Conservation (phyloP, 1,139 yeast species). For the Hemisphaericaspora subhashii region DNA sequence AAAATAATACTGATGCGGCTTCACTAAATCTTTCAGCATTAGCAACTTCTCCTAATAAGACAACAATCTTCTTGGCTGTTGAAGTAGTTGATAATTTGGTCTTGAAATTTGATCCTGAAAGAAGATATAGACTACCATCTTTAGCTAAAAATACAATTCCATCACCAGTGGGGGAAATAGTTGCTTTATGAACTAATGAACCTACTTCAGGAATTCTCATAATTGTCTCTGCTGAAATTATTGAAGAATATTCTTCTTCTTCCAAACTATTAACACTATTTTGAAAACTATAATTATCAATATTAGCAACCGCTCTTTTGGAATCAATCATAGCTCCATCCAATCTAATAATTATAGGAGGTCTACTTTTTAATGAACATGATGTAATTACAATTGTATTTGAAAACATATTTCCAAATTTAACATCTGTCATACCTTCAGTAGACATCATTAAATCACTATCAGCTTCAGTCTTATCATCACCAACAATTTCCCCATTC, state of each 20-base stretch:
- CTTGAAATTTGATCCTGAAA: conserved; percentile 60
- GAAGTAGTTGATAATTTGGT: conserved; percentile 25
- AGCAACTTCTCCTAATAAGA: conserved; percentile 74
- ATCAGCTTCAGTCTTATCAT: conserved; percentile 23
- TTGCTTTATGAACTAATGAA: conserved; percentile 67
- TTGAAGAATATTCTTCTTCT: conserved; percentile 22
- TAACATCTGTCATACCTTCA: conserved; percentile 87
- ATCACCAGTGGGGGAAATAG: conserved; percentile 83
- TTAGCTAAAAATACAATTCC: conserved; percentile 79
- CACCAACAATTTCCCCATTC: conserved; percentile 16
- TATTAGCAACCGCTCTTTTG: conserved; percentile 9
- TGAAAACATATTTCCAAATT: conserved; percentile 46
- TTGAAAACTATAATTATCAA: conserved; percentile 19
- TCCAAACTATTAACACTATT: conserved; percentile 21
- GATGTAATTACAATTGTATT: conserved; percentile 39
- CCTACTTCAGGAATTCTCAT: conserved; percentile 78
- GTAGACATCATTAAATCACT: conserved; percentile 56
- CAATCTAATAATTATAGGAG: conserved; percentile 37
- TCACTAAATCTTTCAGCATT: conserved; percentile 67
- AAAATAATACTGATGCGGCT: conserved; percentile 74
- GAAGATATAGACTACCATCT: conserved; percentile 71
- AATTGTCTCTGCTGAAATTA: conserved; percentile 34
- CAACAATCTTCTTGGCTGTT: conserved; percentile 50
- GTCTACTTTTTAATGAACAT: conserved; percentile 37
- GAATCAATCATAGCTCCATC: conserved; percentile 38